Evolutionary conservation across 2,329 filamentous ascomycete genomes (phyloP).

Genomic region (Didymella exigua): DNA sequence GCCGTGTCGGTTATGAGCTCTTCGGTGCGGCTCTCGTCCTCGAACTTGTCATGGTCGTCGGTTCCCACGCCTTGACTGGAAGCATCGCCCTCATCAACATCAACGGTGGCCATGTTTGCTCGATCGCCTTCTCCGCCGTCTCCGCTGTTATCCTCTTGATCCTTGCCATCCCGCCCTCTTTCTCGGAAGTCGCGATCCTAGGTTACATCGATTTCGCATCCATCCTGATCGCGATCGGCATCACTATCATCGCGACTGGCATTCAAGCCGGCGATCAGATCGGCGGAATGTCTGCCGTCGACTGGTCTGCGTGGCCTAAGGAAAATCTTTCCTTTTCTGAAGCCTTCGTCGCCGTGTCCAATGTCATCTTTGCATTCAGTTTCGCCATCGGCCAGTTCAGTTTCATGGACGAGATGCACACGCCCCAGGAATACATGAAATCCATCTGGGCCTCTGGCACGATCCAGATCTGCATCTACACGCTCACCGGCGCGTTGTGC

Average conservation of each 20-base stretch:
- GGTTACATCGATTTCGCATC: constrained; percentile 22
- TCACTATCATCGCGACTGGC: constrained; percentile 21
- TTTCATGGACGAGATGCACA: constrained; percentile 25
- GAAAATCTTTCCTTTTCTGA: constrained; percentile 18
- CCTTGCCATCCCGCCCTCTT: constrained; percentile 21
- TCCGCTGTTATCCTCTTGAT: constrained; percentile 20
- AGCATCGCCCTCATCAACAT: constrained; percentile 24
- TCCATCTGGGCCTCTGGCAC: constrained; percentile 19
- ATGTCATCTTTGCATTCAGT: constrained; percentile 23
- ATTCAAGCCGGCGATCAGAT: constrained; percentile 14
- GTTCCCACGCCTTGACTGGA: constrained; percentile 20
- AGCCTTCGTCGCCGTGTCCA: constrained; percentile 20
- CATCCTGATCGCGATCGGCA: constrained; percentile 22
- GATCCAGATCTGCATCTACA: constrained; percentile 22
- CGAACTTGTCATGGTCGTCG: constrained; percentile 24
- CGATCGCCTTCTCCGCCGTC: constrained; percentile 20
- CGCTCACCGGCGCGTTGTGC: constrained; percentile 19
- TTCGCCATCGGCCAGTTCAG: constrained; percentile 21
- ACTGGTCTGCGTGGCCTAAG: constrained; percentile 23
- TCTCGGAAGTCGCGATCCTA: constrained; percentile 20
- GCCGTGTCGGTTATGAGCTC: constrained; percentile 18
- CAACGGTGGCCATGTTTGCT: constrained; percentile 21
- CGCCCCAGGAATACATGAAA: constrained; percentile 20
- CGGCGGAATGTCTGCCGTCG: constrained; percentile 16
- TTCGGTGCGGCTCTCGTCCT: constrained; percentile 21